Conservation (phyloP, 768 basidiomycete species). For the Filobasidium floriforme region DNA sequence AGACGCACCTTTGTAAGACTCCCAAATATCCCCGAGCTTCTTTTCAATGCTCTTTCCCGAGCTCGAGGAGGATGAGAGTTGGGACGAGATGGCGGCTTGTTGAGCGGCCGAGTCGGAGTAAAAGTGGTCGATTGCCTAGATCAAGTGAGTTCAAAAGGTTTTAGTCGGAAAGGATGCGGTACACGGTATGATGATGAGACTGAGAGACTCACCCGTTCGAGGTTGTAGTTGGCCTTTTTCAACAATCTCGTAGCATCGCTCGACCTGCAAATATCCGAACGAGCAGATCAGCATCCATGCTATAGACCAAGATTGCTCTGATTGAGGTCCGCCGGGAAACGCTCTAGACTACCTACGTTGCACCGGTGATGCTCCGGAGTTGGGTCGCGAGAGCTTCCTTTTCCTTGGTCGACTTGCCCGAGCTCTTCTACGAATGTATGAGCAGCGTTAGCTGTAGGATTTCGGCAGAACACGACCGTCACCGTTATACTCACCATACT, state of each 20-base stretch:
- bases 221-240: slow-evolving; percentile 37
- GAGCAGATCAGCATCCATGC: no score
- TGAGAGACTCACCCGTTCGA: slow-evolving; percentile 42
- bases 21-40: slow-evolving; percentile 44
- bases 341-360: no score
- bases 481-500: no score
- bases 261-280: slow-evolving; percentile 27
- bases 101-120: slow-evolving; percentile 37
- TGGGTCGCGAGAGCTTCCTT: slow-evolving; percentile 5
- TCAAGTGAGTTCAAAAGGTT: background rate
- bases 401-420: slow-evolving; percentile 7
- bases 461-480: no score
- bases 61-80: slow-evolving; percentile 3
- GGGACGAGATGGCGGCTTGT: slow-evolving; percentile 17
- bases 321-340: no score
- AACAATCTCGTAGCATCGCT: slow-evolving; percentile 36
- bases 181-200: no score
- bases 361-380: slow-evolving; percentile 35
- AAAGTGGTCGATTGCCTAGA: slow-evolving; percentile 41
- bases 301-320: no score
- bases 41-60: slow-evolving; percentile 32
- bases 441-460: no score
- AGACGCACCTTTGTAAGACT: slow-evolving; percentile 41
- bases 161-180: background rate
- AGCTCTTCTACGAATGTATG: background rate